Conservation (phyloP, 2,329 filamentous ascomycete species). For the Clathrospora elynae region DNA sequence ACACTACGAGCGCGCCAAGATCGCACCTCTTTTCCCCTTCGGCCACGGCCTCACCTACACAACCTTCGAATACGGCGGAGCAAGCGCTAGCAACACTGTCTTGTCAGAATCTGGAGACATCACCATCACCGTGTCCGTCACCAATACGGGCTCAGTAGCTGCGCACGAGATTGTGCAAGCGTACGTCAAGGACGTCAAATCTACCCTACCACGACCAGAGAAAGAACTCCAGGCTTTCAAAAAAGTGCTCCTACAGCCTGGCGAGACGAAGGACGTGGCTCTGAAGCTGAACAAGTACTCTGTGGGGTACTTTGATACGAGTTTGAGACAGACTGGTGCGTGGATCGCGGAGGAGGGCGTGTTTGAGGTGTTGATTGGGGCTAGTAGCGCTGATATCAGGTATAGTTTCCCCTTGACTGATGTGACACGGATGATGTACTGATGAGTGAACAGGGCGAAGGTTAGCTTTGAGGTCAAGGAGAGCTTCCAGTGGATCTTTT, state of each 20-base stretch:
- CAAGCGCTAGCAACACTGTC: slow-evolving; percentile 57
- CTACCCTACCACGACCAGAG: slow-evolving; percentile 66
- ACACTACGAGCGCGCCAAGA: slow-evolving; percentile 68
- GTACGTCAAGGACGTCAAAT: slow-evolving; percentile 68
- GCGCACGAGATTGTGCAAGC: slow-evolving; percentile 71
- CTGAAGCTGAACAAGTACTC: slow-evolving; percentile 53
- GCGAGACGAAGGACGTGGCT: slow-evolving; percentile 43
- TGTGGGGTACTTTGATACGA: slow-evolving; percentile 66
- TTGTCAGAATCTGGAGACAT: slow-evolving; percentile 55
- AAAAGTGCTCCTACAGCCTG: slow-evolving; percentile 46
- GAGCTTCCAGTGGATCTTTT: slow-evolving; percentile 70
- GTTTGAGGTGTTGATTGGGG: slow-evolving; percentile 66
- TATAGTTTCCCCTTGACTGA: slow-evolving; percentile 46
- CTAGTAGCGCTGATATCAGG: slow-evolving; percentile 68
- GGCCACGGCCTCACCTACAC: slow-evolving; percentile 81
- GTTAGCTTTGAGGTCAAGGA: slow-evolving; percentile 64
- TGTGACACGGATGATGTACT: slow-evolving; percentile 5
- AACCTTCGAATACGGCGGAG: slow-evolving; percentile 67
- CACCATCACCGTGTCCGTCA: slow-evolving; percentile 57
- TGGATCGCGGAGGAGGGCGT: slow-evolving; percentile 71
- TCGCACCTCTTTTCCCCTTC: slow-evolving; percentile 72
- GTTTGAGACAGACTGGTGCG: slow-evolving; percentile 51
- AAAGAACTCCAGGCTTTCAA: slow-evolving; percentile 74
- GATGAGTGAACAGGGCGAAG: slow-evolving; percentile 49
- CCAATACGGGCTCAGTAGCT: slow-evolving; percentile 61